Base-by-base conservation (phyloP, 768 basidiomycete species). In the Hortiboletus campestris region DNA sequence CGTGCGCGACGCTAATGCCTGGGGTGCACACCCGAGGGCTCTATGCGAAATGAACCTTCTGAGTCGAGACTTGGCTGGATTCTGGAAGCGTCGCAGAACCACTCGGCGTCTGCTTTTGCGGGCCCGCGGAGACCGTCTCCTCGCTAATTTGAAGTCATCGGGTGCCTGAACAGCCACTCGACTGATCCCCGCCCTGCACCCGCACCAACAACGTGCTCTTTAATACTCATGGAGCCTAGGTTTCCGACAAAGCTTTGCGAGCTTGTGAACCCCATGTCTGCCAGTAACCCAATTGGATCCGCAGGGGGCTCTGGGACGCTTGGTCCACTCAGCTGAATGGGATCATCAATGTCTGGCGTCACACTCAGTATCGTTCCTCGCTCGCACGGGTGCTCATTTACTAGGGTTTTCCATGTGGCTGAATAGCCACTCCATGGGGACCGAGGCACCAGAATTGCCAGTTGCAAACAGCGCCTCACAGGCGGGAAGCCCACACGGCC, bases 241-340 rank as follows among this genome's bases (percentile, higher is more conserved):
- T 94, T 68, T 97, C 89, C 2, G 82, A 75, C 11, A 99, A 75
- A 0, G 96, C 94, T 65, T 98, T 98, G 40, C 80, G 76, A 0
- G 92, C 94, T 66, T 98, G 89, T 89, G 73, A 98, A 98, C 14
- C 97, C 96, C 95, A 99, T 97, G 62, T 96, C 94, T 1, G 77
- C 74, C 38, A 98, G 75, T 80, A 88, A 82, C 29, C 70, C 65
- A 2, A 98, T 80, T 63, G 90, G 84, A 11, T 91, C 93, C 0
- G 77, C 69, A 0, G 85, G 76, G 0, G 90, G 88, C 57, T 91
- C 90, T 1, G 78, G 64, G 3, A 58, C 75, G 9, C 59, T 63
- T 1, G 64, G 35, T 6, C 64, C 60, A 10, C 66, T 31, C 0
- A 69, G 52, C 49, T 76, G 75, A 29, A 94, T 83, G 0, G 93